Percentiles rank a stretch among this genome's conserved stretches.
These are phyloP conservation scores for Hericium alpestre DNA, from an alignment of 768 basidiomycete genomes.

Conservation along the genomic window DNA sequence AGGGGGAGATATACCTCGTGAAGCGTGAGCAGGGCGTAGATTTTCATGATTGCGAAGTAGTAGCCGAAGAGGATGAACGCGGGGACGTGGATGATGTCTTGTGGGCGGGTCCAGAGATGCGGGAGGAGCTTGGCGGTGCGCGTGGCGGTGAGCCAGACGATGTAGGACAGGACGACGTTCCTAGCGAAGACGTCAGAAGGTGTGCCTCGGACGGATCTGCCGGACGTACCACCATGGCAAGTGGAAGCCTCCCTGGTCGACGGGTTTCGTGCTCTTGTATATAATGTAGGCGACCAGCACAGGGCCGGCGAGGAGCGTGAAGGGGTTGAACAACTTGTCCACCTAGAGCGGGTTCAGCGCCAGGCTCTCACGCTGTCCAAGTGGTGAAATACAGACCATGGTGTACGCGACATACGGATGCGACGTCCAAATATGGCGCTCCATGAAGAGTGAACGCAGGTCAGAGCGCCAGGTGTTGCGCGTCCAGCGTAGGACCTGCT, in stretches of 20 bases:
- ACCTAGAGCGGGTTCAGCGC: constrained; percentile 33
- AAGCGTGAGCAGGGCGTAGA: constrained; percentile 82
- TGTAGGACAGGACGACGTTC: constrained; percentile 60
- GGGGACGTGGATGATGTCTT: constrained; percentile 49
- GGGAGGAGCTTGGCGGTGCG: constrained; percentile 67
- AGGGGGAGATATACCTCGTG: constrained; percentile 54
- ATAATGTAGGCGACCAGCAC: constrained; percentile 66
- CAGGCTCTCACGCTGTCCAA: neutral
- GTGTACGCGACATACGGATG: constrained; percentile 80
- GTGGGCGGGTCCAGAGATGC: constrained; percentile 48
- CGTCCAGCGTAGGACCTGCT: constrained; percentile 90
- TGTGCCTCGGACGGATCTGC: neutral
- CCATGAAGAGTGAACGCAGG: constrained; percentile 79
- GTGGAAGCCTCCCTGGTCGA: constrained; percentile 65
- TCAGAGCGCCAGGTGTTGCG: constrained; percentile 92
- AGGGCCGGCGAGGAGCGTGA: constrained; percentile 80
- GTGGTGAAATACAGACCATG: constrained; percentile 47
- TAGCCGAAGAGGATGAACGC: constrained; percentile 79
- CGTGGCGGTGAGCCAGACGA: constrained; percentile 60
- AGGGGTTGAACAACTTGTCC: constrained; percentile 77
- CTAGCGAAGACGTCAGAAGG: too few relatives aligned
- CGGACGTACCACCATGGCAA: constrained; percentile 66
- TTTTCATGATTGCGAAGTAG: constrained; percentile 91
- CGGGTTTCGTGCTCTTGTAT: constrained; percentile 65
- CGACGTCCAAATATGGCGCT: constrained; percentile 75